phyloP scores from a whole-genome alignment of 768 basidiomycete species.

The Thelephora ganbajun region DNA sequence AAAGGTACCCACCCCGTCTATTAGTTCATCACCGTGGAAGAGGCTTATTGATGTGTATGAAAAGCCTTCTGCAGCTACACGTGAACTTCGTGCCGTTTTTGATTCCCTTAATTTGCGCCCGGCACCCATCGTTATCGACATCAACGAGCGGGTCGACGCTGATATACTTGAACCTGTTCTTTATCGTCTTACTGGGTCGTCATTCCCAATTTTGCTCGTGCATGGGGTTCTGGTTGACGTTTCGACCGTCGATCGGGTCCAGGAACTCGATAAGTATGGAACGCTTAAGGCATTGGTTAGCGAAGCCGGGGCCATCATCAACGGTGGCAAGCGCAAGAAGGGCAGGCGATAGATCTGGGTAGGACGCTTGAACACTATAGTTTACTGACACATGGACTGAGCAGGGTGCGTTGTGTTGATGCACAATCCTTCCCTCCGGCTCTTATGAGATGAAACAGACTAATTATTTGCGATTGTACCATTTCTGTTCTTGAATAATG shows the following conservation, averaged over 20 bases:
- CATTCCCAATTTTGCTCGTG: constrained; percentile 56
- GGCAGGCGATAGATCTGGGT: constrained; percentile 7
- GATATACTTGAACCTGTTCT: constrained; percentile 49
- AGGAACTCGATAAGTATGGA: constrained; percentile 32
- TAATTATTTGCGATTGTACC: too few species aligned
- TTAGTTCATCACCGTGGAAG: constrained; percentile 1
- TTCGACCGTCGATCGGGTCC: constrained; percentile 32
- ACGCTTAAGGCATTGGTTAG: constrained; percentile 35
- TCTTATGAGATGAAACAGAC: too few species aligned
- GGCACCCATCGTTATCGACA: constrained; percentile 50
- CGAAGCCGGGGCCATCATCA: constrained; percentile 43
- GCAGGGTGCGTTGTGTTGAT: too few species aligned
- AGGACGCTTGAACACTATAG: too few species aligned
- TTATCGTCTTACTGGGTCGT: constrained; percentile 39
- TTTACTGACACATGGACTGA: too few species aligned
- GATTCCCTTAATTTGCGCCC: constrained; percentile 43
- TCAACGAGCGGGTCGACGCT: constrained; percentile 63
- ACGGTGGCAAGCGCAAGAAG: constrained; percentile 39
- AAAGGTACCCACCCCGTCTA: constrained; percentile 29
- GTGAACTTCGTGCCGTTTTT: constrained; percentile 53
- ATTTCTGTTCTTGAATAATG: too few species aligned
- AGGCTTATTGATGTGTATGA: constrained; percentile 15
- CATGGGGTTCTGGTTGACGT: constrained; percentile 45
- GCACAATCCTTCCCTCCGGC: too few species aligned
- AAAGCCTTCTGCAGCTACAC: constrained; percentile 49